Percentiles rank a stretch among this genome's conserved stretches.
Conservation (phyloP, 2,329 filamentous ascomycete species). For the Colletotrichum echinochloae region DNA sequence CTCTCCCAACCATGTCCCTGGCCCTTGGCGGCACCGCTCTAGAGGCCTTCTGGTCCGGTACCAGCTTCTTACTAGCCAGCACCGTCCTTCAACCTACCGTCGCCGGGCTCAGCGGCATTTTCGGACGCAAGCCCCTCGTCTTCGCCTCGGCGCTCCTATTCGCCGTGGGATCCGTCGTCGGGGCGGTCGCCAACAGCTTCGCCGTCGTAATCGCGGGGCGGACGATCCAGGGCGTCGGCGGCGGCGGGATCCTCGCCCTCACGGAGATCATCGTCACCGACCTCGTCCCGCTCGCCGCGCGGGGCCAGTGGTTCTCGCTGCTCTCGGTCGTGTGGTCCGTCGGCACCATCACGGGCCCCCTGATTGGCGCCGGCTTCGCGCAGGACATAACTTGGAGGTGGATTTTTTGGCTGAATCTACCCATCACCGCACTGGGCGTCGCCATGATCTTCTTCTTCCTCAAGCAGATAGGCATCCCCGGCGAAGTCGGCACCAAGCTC, state of each 20-base stretch:
- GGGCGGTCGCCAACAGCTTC: constrained; percentile 49
- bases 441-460: constrained; percentile 64
- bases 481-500: constrained; percentile 41
- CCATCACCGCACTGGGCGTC: constrained; percentile 63
- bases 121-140: constrained; percentile 51
- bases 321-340: constrained; percentile 64
- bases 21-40: constrained; percentile 66
- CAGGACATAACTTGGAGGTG: constrained; percentile 67
- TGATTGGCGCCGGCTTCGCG: constrained; percentile 66
- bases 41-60: constrained; percentile 79
- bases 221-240: constrained; percentile 63
- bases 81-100: constrained; percentile 68
- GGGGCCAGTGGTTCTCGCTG: constrained; percentile 55
- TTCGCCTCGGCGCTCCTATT: constrained; percentile 50
- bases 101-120: constrained; percentile 51
- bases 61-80: constrained; percentile 75
- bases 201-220: constrained; percentile 59
- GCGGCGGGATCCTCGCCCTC: constrained; percentile 61
- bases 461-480: constrained; percentile 43
- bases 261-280: constrained; percentile 61
- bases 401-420: constrained; percentile 75
- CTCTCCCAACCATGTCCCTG: constrained; percentile 64
- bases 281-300: constrained; percentile 56
- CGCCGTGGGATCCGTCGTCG: constrained; percentile 55
- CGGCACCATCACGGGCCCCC: constrained; percentile 64